Evolutionary conservation across 1,284 basidiomycete species (phyloP), one percentile per base, ranked within the genome.

Genomic region (Pseudozyma thailandica): DNA sequence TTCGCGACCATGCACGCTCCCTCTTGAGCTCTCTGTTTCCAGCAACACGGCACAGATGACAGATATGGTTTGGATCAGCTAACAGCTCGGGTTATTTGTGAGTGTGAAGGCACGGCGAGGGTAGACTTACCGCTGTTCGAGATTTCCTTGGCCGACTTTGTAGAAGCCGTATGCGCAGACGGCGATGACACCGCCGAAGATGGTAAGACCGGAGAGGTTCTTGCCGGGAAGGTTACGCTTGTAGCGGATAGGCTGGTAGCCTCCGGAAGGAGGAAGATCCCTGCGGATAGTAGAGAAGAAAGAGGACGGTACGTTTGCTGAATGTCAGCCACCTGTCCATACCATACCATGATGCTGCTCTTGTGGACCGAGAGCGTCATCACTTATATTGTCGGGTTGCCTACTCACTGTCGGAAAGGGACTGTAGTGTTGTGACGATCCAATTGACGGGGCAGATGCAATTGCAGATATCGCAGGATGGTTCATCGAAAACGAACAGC

Each of bases 1-100:
- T 95, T 72, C 95, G 89, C 68, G 94, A 93, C 95, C 95, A 98
- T 42, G 90, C 89, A 84, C 92, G 91, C 86, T 99, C 95, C 74
- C 96, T 89, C 83, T 91, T 87, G 50, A 99, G 87, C 86, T 98
- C 95, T 84, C 95, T 98, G 84, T 52, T 20, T 20, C 3, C 13
- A 3, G 9, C 16, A 1, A 41, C 21, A 43, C 15, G 31, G 20
- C 3, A 6, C 20, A 15, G 21, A 15, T 18, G 30, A 45, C n/a
- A 44, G 37, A 6, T 6, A 28, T 3, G 16, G 15, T 5, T 16
- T n/a, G 15, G n/a, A 35, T 12, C 30, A 31, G 30, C 5, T 7
- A 16, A 35, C 13, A 35, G 33, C 5, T 16, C 13, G 13, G 6
- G 33, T 6, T 31, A 7, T 31, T 31, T 7, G 15, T 31, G 30